A percentile compares a stretch with the other conserved stretches of the same genome.
These are phyloP conservation scores for Zea mays DNA, from an alignment of 176 grass and related monocot genomes.

Conservation along the genomic window Zm-B73-REFERENCE-NAM-5.0 NC_050100.1:93963501-93964000, in stretches of 20 bases:
- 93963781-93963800: slow-evolving; percentile 22
- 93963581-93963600: slow-evolving; percentile 42
- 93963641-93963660: slow-evolving; percentile 48
- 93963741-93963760: slow-evolving; percentile 22
- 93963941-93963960: slow-evolving; percentile 32
- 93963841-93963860: slow-evolving; percentile 18
- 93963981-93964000: background rate
- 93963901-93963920: slow-evolving; percentile 3
- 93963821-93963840: background rate
- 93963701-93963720: slow-evolving; percentile 31
- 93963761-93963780: slow-evolving; percentile 10
- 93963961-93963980: background rate
- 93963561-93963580: slow-evolving; percentile 23
- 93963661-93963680: slow-evolving; percentile 53
- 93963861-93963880: slow-evolving; percentile 18
- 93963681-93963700: slow-evolving; percentile 13
- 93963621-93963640: slow-evolving; percentile 35
- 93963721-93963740: slow-evolving; percentile 1
- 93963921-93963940: slow-evolving; percentile 22
- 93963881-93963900: slow-evolving; percentile 16
- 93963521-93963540: slow-evolving; percentile 51
- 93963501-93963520: slow-evolving; percentile 45
- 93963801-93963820: slow-evolving; percentile 9
- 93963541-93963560: slow-evolving; percentile 35
- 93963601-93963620: slow-evolving; percentile 51